Base-by-base conservation (phyloP, 1,284 basidiomycete genomes). In the Cutaneotrichosporon sp. region DNA sequence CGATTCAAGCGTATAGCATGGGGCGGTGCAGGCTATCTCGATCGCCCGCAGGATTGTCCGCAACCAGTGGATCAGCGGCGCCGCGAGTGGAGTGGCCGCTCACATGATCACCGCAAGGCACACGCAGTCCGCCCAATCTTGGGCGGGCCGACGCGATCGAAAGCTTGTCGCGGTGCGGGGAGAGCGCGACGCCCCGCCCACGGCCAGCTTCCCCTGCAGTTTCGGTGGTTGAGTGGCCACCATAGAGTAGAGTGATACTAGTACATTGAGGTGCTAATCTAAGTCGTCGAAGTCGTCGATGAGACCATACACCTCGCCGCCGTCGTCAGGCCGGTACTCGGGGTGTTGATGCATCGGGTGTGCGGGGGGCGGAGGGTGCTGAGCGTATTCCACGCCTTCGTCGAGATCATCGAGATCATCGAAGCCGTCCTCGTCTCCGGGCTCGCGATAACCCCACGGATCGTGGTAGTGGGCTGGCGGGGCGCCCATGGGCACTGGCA, bases 221-320 rank as follows among this genome's bases (percentile, higher is more conserved):
- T 47, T 25, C 24, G 45, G 45, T 25, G 13, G 22, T 47, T 47
- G 24, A 47, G 45, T 47, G 45, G 45, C 45, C 45, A 25, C 45
- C 38, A n/a, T 18, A 42, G 38, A 42, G 14, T 16, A 38, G 13
- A 45, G 8, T n/a, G 22, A 16, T 22, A 13, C 36, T 11, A 38
- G n/a, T 46, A 3, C n/a, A 6, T 20, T n/a, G n/a, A 29, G 29
- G 5, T 29, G 5, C 25, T 50, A 4, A 29, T 50, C 47, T 11
- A 50, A 24, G 18, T 50, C 47, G 25, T 50, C 47, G 16, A 49
- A 22, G 7, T 49, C 46, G 46, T 45, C 42, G n/a, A 45, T 7
- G 42, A 7, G 9, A 45, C n/a, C 42, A 18, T 22, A 14, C 14
- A 42, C 18, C n/a, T 22, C 43, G n/a, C 10, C n/a, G n/a, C 43